These are phyloP conservation scores for Colletotrichum phormii DNA, from an alignment of 2,329 filamentous ascomycete species.

Conservation along the genomic window DNA sequence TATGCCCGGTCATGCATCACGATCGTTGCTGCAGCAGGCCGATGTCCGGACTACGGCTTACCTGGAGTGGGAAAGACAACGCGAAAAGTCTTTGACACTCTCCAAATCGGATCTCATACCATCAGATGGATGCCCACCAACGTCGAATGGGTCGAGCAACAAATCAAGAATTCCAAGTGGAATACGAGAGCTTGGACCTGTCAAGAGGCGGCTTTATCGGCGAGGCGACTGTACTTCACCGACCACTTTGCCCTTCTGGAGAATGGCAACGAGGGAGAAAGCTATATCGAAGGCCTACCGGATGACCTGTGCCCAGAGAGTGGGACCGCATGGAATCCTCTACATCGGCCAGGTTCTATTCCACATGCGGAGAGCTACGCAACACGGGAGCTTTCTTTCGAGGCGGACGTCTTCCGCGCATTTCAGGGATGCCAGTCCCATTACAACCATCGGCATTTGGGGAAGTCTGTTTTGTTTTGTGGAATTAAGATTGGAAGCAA, in stretches of 20 bases:
- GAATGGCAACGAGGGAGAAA: not conserved
- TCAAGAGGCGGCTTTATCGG: not conserved
- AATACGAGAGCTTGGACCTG: slow-evolving; percentile 6
- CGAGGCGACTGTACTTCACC: not conserved
- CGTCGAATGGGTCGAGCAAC: not conserved
- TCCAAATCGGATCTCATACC: not conserved
- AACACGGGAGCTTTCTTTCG: not conserved
- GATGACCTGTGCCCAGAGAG: not conserved
- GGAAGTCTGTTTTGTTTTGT: not conserved
- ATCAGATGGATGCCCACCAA: not conserved
- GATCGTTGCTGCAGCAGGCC: slow-evolving; percentile 49
- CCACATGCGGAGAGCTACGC: not conserved
- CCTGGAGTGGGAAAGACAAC: slow-evolving; percentile 41
- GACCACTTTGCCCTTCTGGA: not conserved
- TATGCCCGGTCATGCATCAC: slow-evolving; percentile 48
- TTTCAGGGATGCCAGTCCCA: not conserved
- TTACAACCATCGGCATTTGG: not conserved
- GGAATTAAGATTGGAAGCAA: not conserved
- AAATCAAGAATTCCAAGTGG: not conserved
- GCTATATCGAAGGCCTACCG: not conserved
- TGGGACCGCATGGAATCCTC: not conserved
- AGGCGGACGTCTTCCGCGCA: not conserved
- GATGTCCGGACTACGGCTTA: slow-evolving; percentile 46
- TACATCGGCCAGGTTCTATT: accelerated
- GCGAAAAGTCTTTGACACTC: not conserved